Base-by-base conservation (phyloP, 495 filamentous ascomycete genomes). In the Trypethelium eluteriae region DNA sequence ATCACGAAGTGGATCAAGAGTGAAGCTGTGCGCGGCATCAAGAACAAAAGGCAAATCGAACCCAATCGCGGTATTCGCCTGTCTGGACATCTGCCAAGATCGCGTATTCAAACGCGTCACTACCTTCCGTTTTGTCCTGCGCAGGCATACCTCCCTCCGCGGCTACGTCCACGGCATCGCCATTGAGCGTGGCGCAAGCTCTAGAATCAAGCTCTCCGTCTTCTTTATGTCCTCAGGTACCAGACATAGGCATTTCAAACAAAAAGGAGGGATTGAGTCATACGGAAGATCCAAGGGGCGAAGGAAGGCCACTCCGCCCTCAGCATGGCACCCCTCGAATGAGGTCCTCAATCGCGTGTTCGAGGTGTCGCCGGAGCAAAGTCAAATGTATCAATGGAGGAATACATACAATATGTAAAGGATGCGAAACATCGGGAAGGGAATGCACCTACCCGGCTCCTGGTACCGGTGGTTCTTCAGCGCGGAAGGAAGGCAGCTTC, bases 361-460 rank as follows among this genome's bases (percentile, higher is more conserved):
- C 83, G 67, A 82, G 86, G 62, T 93, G 90, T 79, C 84, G 89
- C 65, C 86, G 88, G 73, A 89, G 86, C 75, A 93, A 93, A 75
- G 88, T 92, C 75, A 93, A 92, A 79, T 89, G 82, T 75, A 86
- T 91, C 78, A 96, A 96, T 77, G 81, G 80, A 71, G 90, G 90
- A 63, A 85, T 87, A 64, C 82, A 85, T 68, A 87, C 85, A 25
- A 87, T 84, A 34, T 96, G 91, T 77, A 86, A 88, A 66, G 88
- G 88, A 5, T 96, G 91, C 74, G 83, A 90, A 71, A 83, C 84
- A 64, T 86, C 86, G 53, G 87, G 88, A 56, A 84, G 90, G 72
- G 85, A 91, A 64, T 96, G 91, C 74, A 81, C 84, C 49, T 96
- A 93, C 75, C 88, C 85, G 16, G 76, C 83, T 14, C 87, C 89